Conservation (phyloP, 2,329 filamentous ascomycete species). For the Thielaviopsis ethacetica region DNA sequence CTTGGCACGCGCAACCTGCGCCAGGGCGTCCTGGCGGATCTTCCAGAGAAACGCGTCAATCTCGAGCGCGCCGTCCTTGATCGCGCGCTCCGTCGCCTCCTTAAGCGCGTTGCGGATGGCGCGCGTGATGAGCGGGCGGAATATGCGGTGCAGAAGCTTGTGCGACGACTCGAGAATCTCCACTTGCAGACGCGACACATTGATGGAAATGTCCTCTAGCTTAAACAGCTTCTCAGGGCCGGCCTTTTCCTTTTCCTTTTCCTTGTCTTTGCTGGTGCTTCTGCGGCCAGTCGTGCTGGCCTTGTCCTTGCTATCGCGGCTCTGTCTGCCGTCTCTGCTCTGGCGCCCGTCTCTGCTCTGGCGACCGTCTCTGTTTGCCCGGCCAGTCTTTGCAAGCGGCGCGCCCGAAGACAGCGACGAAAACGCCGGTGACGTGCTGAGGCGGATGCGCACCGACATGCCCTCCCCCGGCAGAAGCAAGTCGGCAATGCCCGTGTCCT, state of each 20-base stretch:
- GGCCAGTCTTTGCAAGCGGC: not conserved
- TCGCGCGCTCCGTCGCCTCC: constrained; percentile 76
- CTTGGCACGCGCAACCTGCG: constrained; percentile 46
- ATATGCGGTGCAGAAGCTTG: constrained; percentile 72
- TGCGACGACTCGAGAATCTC: constrained; percentile 91
- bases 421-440: constrained; percentile 20
- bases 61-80: constrained; percentile 66
- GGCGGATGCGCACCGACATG: constrained; percentile 79
- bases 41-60: constrained; percentile 57
- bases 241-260: constrained; percentile 41
- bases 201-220: constrained; percentile 74
- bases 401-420: not conserved
- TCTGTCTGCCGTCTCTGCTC: not conserved
- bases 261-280: constrained; percentile 22
- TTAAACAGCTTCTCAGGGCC: constrained; percentile 58
- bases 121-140: constrained; percentile 77
- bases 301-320: not conserved
- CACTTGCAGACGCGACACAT: constrained; percentile 67
- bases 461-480: constrained; percentile 76
- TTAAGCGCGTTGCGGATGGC: constrained; percentile 70
- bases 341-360: not conserved
- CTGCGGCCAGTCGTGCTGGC: not conserved
- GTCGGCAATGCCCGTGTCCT: constrained; percentile 76
- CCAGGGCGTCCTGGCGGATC: constrained; percentile 70
- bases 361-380: not conserved